Evolutionary conservation across 2,329 filamentous ascomycete species (phyloP), one percentile per base, ranked within the genome.

Genomic region (Xylaria sp.): DNA sequence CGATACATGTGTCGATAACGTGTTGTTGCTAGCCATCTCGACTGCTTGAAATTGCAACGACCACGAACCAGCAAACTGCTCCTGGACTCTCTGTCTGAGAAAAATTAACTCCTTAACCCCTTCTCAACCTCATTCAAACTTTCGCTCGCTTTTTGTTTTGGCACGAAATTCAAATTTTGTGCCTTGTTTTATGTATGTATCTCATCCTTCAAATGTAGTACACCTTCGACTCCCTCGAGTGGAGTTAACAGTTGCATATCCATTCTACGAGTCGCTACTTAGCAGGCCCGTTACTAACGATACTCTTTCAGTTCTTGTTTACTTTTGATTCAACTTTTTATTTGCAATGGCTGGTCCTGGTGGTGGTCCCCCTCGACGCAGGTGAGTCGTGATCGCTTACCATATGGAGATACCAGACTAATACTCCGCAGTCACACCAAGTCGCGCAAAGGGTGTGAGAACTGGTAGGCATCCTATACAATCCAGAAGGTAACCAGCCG

Each of bases 391-490:
- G 65, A 66, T 70, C 31, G 51, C 31, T 18, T 37, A 60, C 56
- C 8, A 23, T 55, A 50, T 63, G 34, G 25, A 28, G 18, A 51
- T 37, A 25, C 50, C 48, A 44, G 67, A 51, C 78, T 78, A 62
- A 78, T 66, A 56, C 70, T 76, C 66, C 54, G 69, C 80, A 97
- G 95, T 85, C 96, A 99, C 85, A 99, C 96, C 80, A 99, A 99
- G 86, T 98, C 95, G 77, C 91, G 96, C 79, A 98, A 98, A 84
- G 96, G 96, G 72, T 99, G 96, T 87, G 95, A 97, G 78, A 97
- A 94, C 71, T 99, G 96, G 85, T 87, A 84, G 72, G 83, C 78
- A 64, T 69, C 34, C 57, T 54, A 20, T 56, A 10, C 51, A 3
- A 10, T 56, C 34, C n/a, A 59, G 20, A n/a, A 28, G 20, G 34